A percentile compares a stretch with the other conserved stretches of the same genome.
Evolutionary conservation across 2,329 filamentous ascomycete species (phyloP).

Genomic region (Hypoxylon sp.): DNA sequence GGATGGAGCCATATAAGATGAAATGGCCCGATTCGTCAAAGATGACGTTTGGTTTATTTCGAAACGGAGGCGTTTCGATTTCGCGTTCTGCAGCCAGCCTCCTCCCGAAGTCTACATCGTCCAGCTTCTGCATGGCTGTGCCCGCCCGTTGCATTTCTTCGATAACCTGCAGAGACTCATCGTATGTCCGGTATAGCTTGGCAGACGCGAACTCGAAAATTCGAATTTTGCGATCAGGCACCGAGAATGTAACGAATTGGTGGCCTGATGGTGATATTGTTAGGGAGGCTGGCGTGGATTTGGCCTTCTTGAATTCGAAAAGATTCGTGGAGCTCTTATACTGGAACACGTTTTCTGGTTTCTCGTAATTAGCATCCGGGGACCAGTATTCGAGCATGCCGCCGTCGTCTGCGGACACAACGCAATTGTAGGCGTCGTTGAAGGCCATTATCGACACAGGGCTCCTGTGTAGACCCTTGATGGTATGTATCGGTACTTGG

Average conservation of each 20-base stretch:
- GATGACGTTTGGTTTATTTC: constrained; percentile 80
- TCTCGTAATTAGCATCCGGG: constrained; percentile 81
- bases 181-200: constrained; percentile 90
- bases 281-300: constrained; percentile 81
- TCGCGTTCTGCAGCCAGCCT: constrained; percentile 87
- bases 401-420: constrained; percentile 84
- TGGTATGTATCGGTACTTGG: constrained; percentile 75
- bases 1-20: constrained; percentile 89
- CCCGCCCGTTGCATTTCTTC: constrained; percentile 97
- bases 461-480: constrained; percentile 81
- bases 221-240: constrained; percentile 91
- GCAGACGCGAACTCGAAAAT: constrained; percentile 91
- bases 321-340: constrained; percentile 94
- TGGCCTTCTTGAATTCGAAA: constrained; percentile 97
- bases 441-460: constrained; percentile 87
- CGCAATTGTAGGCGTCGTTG: constrained; percentile 88
- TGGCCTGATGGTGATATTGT: constrained; percentile 86
- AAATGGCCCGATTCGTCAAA: constrained; percentile 98
- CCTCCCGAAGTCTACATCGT: constrained; percentile 90
- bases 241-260: constrained; percentile 87
- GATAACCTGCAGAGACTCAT: constrained; percentile 88
- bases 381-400: constrained; percentile 99
- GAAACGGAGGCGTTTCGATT: constrained; percentile 73
- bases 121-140: constrained; percentile 79
- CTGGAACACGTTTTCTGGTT: constrained; percentile 89